Base-by-base conservation (phyloP, 139 green algal species). In the Picochlorum sp. region DNA sequence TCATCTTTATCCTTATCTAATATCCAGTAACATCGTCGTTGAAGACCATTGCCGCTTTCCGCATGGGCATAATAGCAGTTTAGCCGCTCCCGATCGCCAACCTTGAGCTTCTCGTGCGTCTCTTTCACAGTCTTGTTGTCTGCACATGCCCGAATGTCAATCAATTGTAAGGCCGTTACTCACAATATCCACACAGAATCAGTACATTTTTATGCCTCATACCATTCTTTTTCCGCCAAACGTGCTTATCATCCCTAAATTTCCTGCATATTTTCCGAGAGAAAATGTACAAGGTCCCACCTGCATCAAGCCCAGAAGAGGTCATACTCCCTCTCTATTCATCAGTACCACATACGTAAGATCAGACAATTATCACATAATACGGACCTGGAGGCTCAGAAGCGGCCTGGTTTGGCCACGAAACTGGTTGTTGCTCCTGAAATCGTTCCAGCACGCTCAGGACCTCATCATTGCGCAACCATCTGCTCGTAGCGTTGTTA, bases 91-190 rank as follows among this genome's bases (percentile, higher is more conserved):
- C 62, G 36, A 41, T 73, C 78, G 14, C 61, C 78, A 0, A 85
- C 77, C 65, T 91, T 91, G 29, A 89, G 73, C 57, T 91, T 91
- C 55, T 89, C 83, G 31, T 91, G 83, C 16, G 83, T 86, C 57
- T 91, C 83, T 13, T 59, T 59, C 14, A 91, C 80, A 10, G 83
- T 84, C 50, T 81, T 86, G 30, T 74, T 77, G 40, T 90, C 83
- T 13, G 56, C 12, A 24, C 39, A 47, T 20, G n/a, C 36, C 14
- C 69, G 72, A 51, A 12, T 26, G 25, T 35, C 4, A 30, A 18
- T 14, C 18, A 20, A 44, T 44, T 44, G 5, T 44, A 3, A 20
- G 36, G 5, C 36, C 36, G 18, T 24, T 25, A 60, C 22, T n/a
- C 12, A 60, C 14, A 60, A 58, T 56, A 10, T 24, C 13, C 7